Evolutionary conservation across 106 monocot genomes (phyloP).

Genomic region (Xerophyta viscosa): DNA sequence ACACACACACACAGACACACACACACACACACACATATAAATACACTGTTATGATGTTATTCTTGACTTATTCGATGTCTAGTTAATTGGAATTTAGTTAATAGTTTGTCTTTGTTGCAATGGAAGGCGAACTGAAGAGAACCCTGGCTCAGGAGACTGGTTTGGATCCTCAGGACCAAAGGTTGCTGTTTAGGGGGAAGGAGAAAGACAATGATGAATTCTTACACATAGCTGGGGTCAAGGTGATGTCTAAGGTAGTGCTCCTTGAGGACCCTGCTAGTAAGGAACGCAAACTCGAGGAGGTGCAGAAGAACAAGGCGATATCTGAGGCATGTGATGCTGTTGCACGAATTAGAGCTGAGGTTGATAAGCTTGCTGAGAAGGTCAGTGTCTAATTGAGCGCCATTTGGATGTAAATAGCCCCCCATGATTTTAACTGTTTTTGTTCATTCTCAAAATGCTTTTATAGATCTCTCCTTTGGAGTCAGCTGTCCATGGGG

Average conservation of each 20-base stretch:
- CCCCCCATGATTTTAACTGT: background rate
- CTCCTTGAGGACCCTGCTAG: constrained; percentile 78
- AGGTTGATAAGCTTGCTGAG: constrained; percentile 64
- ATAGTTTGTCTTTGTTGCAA: too few relatives aligned
- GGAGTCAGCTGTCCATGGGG: constrained; percentile 35
- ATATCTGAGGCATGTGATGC: constrained; percentile 61
- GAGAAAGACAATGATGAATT: constrained; percentile 63
- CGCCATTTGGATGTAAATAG: background rate
- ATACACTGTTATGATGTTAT: too few relatives aligned
- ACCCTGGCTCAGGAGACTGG: constrained; percentile 45
- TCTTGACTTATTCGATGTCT: too few relatives aligned
- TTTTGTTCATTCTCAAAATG: background rate
- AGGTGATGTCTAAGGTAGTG: constrained; percentile 65
- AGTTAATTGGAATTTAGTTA: too few relatives aligned
- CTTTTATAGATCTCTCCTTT: constrained; percentile 47
- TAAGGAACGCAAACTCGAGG: constrained; percentile 43
- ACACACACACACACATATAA: too few relatives aligned
- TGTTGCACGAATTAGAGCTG: constrained; percentile 44
- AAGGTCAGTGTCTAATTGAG: constrained; percentile 35
- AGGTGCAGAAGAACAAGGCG: constrained; percentile 33
- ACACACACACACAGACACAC: too few relatives aligned
- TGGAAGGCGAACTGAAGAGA: constrained; percentile 87
- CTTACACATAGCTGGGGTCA: constrained; percentile 71
- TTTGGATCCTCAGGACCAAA: constrained; percentile 70
- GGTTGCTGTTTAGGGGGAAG: constrained; percentile 85